These are phyloP conservation scores for Tulasnella sp. DNA, from an alignment of 768 basidiomycete genomes.

Conservation along the genomic window DNA sequence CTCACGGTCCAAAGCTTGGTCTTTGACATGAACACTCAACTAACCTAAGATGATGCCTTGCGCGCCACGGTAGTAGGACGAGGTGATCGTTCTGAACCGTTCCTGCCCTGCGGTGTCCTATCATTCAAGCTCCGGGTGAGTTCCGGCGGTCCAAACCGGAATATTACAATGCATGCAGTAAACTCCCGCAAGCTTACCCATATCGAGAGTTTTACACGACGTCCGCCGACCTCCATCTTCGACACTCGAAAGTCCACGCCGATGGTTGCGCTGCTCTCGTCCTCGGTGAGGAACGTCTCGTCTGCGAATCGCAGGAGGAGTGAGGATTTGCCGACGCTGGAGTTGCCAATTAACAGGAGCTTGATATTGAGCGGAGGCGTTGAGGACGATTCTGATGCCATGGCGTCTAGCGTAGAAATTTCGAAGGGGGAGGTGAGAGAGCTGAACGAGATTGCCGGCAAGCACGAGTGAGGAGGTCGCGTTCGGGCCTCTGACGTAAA, in stretches of 20 bases:
- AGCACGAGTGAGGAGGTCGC: neutral
- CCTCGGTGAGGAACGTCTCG: slow-evolving; percentile 31
- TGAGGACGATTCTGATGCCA: slow-evolving; percentile 11
- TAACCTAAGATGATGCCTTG: slow-evolving; percentile 35
- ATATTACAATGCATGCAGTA: neutral
- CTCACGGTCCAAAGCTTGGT: neutral
- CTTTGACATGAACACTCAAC: slow-evolving; percentile 8
- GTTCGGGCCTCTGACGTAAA: neutral
- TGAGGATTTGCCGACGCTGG: slow-evolving; percentile 32
- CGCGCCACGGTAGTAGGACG: slow-evolving; percentile 75
- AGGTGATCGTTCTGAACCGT: slow-evolving; percentile 89
- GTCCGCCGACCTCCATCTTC: slow-evolving; percentile 69
- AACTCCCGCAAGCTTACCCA: slow-evolving; percentile 54
- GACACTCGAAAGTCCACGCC: slow-evolving; percentile 41
- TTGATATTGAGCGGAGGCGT: slow-evolving; percentile 12
- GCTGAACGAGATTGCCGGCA: neutral
- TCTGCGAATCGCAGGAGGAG: slow-evolving; percentile 37
- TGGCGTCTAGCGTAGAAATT: neutral
- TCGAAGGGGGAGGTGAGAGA: neutral
- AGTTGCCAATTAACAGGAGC: slow-evolving; percentile 22
- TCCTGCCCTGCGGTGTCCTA: slow-evolving; percentile 97
- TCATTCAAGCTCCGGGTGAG: neutral
- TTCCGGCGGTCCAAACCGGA: neutral
- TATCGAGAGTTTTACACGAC: slow-evolving; percentile 85
- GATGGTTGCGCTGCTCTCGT: slow-evolving; percentile 22